Base-by-base conservation (phyloP, 2,329 filamentous ascomycete species). In the Calonectria multiphialidica region DNA sequence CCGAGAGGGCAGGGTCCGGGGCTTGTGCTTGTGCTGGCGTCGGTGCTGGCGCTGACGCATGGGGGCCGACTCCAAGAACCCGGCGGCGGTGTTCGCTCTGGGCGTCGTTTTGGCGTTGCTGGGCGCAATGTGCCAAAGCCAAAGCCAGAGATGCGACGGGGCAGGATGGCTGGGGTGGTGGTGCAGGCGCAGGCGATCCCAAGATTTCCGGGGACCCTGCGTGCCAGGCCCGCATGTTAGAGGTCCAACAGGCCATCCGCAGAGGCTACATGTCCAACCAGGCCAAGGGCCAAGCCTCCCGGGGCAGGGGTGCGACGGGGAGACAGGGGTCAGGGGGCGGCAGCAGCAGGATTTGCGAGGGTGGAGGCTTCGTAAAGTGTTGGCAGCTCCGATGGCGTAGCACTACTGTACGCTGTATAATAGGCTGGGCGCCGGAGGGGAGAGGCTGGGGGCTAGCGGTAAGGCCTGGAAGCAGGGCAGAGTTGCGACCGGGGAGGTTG, bases 351-450 rank as follows among this genome's bases (percentile, higher is more conserved):
- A 40, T 62, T 37, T 61, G 53, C 50, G 53, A 6, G 35, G 65
- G 42, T 44, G 57, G 57, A 15, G n/a, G 23, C 18, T 61, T 35
- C 37, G 57, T 61, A 62, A 67, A 71, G 69, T 55, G 69, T 67
- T 71, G 69, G 63, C 55, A 71, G 55, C 53, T 61, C 25, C 37
- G 40, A 57, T 63, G 64, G 69, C 64, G 69, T 71, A 63, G 64
- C 64, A 45, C 64, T 64, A 71, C 53, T 53, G 45, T 40, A 42
- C 30, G 28, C 64, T 67, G 63, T 67, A 33, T 25, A 57, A 62
- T 71, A 65, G 64, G 25, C 57, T 61, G 37, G 57, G 35, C 25
- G 5, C 35, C 37, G 25, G 37, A 44, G 57, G 57, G 15, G 35
- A 53, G 33, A 18, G 61, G 61, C 40, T 61, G 44, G 35, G 33